Conservation (phyloP, 2,329 filamentous ascomycete species). For the Monosporascus sp. region DNA sequence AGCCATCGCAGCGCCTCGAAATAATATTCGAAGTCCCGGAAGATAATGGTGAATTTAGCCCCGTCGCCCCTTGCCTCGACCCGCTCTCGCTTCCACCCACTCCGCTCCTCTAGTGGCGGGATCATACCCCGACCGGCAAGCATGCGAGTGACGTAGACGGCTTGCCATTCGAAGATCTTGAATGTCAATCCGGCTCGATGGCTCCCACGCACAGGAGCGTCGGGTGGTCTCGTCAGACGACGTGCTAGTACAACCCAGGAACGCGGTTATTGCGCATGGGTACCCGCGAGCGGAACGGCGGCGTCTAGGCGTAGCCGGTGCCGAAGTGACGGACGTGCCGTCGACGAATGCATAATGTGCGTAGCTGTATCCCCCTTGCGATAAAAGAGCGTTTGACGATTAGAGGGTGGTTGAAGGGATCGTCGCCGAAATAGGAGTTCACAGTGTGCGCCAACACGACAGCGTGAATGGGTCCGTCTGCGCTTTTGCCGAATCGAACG, state of each 20-base stretch:
- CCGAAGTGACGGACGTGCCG: slow-evolving; percentile 45
- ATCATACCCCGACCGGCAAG: slow-evolving; percentile 49
- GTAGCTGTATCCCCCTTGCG: slow-evolving; percentile 25
- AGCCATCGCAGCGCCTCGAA: slow-evolving; percentile 51
- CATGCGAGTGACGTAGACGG: slow-evolving; percentile 54
- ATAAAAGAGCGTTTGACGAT: slow-evolving; percentile 37
- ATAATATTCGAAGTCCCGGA: slow-evolving; percentile 60
- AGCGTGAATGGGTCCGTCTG: slow-evolving; percentile 17
- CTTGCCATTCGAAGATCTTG: slow-evolving; percentile 66
- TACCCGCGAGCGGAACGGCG: slow-evolving; percentile 54
- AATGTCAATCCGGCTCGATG: slow-evolving; percentile 57
- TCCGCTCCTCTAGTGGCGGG: slow-evolving; percentile 44
- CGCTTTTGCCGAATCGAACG: slow-evolving; percentile 17
- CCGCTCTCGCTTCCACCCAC: slow-evolving; percentile 52
- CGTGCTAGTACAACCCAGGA: slow-evolving; percentile 51
- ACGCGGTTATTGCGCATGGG: slow-evolving; percentile 50
- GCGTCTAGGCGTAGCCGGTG: slow-evolving; percentile 60
- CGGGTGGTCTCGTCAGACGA: slow-evolving; percentile 50
- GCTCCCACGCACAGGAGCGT: slow-evolving; percentile 55
- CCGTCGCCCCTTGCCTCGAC: slow-evolving; percentile 52
- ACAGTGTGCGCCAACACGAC: slow-evolving; percentile 19
- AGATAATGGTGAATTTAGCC: slow-evolving; percentile 49
- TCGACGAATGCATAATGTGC: slow-evolving; percentile 50
- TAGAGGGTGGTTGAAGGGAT: slow-evolving; percentile 18
- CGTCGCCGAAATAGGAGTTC: slow-evolving; percentile 25